phyloP scores from a whole-genome alignment of 257 asterid genomes.

The Fraxinus cuspidata region DNA sequence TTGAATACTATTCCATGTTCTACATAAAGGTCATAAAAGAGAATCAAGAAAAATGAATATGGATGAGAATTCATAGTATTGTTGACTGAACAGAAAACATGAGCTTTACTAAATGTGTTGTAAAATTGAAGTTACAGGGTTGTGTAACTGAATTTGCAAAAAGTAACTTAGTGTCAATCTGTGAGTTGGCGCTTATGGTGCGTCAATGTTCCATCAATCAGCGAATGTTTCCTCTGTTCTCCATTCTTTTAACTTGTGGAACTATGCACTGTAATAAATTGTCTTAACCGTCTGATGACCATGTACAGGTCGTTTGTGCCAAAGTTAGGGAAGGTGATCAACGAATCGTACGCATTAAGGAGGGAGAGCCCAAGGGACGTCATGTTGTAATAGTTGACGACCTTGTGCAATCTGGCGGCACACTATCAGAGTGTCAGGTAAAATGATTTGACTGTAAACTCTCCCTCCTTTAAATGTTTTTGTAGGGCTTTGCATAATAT shows the following conservation, averaged over 20 bases:
- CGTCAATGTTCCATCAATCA: neutral
- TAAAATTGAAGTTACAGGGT: too few species aligned
- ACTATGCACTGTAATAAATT: constrained; percentile 12
- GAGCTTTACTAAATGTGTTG: too few species aligned
- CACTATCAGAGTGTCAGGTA: constrained; percentile 88
- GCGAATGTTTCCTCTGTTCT: constrained; percentile 1
- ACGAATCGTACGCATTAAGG: constrained; percentile 83
- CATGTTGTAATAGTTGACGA: constrained; percentile 98
- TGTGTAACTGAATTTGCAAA: too few species aligned
- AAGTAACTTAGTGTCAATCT: too few species aligned
- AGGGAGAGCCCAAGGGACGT: constrained; percentile 86
- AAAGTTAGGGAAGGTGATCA: constrained; percentile 97
- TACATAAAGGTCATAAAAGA: neutral
- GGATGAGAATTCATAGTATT: neutral
- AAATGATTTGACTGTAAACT: constrained; percentile 13
- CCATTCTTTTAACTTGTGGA: neutral
- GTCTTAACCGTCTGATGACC: constrained; percentile 22
- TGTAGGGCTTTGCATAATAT: neutral
- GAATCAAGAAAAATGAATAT: neutral
- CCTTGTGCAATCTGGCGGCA: constrained; percentile 98
- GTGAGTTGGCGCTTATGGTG: neutral
- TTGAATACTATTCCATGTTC: neutral
- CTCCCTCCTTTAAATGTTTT: neutral
- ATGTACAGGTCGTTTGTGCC: constrained; percentile 81
- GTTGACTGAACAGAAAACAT: too few species aligned